Base-by-base conservation (phyloP, 1,139 yeast genomes). In the Wickerhamomyces sp. region DNA sequence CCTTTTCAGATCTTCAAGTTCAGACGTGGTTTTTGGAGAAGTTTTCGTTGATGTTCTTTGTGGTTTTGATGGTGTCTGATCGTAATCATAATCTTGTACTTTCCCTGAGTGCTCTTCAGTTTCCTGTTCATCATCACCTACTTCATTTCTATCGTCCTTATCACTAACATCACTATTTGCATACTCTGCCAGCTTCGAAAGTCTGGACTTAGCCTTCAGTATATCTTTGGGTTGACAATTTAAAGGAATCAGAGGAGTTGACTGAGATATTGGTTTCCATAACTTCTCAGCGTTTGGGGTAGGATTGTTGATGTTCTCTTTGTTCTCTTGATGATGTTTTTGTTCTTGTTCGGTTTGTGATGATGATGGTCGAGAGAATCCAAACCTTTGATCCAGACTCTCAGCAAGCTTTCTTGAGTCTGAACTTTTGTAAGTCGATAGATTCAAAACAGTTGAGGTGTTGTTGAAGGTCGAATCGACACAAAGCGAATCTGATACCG, bases 251-350 rank as follows among this genome's bases (percentile, higher is more conserved):
- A 53, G 39, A 2, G 61, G 60, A 4, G 61, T 56, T 0, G 60
- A 56, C 26, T 56, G 54, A 6, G 53, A 55, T 42, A 56, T 44
- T 10, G 61, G 60, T 2, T 39, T 43, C 60, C 57, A 53, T 1
- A 34, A 47, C 34, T 51, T 56, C 7, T 48, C 58, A 11, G 39
- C n/a, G 10, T 43, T 37, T 8, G 58, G 56, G 11, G 50, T 49
- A 5, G 10, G 4, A 6, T 34, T 6, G 11, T 3, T 7, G 7
- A 11, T n/a, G 13, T 6, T 23, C 34, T 15, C 27, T 7, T 18
- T 10, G 10, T 29, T 29, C 23, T 18, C 23, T 18, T 18, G 23
- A 5, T 18, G 4, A 5, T 18, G 23, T 18, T 18, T 5, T 18
- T 18, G 23, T 18, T 18, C 23, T 18, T 18, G 14, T 27, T 9